Evolutionary conservation across 169 alveolate species (phyloP), one percentile per base, ranked within the genome.

Genomic region (Plasmodium relictum): DNA sequence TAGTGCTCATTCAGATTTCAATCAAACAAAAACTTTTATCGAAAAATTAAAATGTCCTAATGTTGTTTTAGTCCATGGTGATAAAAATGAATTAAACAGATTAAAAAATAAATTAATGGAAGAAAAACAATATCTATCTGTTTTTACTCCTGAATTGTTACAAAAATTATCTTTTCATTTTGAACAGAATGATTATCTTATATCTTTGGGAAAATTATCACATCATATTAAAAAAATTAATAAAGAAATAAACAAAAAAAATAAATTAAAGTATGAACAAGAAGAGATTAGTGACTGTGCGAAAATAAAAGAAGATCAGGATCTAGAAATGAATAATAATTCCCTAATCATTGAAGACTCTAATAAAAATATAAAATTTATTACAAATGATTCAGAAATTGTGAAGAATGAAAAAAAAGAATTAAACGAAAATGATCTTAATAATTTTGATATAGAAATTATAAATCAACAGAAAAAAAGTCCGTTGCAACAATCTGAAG

Each of bases 61-160:
- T 94, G 98, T 98, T 8, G 97, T 98, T 54, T 93, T 98, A 24
- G 99, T 98, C 14, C 99, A 98, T 92, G 99, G 99, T 24, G 99
- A 97, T 73, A 93, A 96, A 22, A 97, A 96, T 68, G 99, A 97
- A 74, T 93, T 96, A 93, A 87, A 93, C 62, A 93, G 97, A 56
- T 89, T 96, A 86, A 88, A 87, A 58, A 95, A 94, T 65, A 95
- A 95, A 48, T 89, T 95, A 22, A 69, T 86, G 16, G 96, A 91
- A 72, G 89, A 89, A 26, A 85, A 89, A 31, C 89, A 89, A 7
- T 88, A 89, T 26, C 20, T 92, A 37, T 89, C 95, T 3, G 95
- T 92, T 44, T 92, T 92, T 72, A 91, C 95, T 22, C 95, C 95
- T 22, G 95, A 92, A 73, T 62, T 92, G 20, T 78, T 92, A 45